Evolutionary conservation across 257 asterid genomes (phyloP), one percentile per base, ranked within the genome.

Genomic region (Solanum paucissectum): DNA sequence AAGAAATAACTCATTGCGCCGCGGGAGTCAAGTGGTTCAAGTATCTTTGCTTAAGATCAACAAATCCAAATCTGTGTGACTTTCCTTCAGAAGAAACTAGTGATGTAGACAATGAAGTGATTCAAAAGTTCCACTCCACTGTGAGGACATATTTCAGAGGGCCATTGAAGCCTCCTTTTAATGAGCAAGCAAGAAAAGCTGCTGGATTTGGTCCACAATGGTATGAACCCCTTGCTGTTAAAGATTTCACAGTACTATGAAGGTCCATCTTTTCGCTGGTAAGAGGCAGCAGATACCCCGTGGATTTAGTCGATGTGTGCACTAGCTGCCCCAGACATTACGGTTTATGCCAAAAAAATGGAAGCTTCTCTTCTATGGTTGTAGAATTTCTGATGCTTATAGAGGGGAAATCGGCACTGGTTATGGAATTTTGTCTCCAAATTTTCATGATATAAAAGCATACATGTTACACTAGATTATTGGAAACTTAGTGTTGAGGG

Each of bases 1-100:
- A 97, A 88, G 98, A 97, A 89, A 95, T 95, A 20, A 95, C 98
- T 34, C 99, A 97, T 83, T 97, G 98, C 73, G 98, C 98, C 42
- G 98, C 98, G 32, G 98, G 99, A 74, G 93, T 97, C 40, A 97
- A 93, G 89, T 95, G 99, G 99, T 97, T 97, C 87, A 95, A 91
- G 92, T 94, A 92, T 90, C 93, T 94, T 46, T 94, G 92, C 88
- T 79, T 84, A 88, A 91, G 95, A 89, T 91, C 94, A 5, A 91
- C 83, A 88, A 71, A 83, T 83, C 90, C 91, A 27, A 90, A 38
- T 55, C 21, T 32, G 83, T 87, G n/a, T 36, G 87, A 87, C 68
- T 23, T 69, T 55, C 83, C 29, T 6, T 64, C 55, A 18, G 86
- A 76, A 84, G 90, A 84, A 46, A 90, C 29, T 83, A 93, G 88